Conservation (phyloP, 257 asterid species). For the Marsdenia floribunda region DNA sequence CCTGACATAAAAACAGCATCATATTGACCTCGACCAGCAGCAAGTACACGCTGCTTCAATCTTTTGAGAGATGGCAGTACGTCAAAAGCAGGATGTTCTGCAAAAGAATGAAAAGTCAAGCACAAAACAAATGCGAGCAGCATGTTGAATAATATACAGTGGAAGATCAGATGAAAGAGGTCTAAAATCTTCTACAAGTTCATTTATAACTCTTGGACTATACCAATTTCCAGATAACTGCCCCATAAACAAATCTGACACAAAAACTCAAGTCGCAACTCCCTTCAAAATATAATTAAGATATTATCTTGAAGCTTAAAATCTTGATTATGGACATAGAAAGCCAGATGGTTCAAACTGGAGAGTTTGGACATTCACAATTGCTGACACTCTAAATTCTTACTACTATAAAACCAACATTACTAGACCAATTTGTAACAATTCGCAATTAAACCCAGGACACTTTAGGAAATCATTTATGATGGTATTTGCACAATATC, state of each 20-base stretch:
- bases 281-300: background rate
- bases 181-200: background rate
- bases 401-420: background rate
- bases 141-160: background rate
- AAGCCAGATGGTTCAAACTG: background rate
- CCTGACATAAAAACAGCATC: conserved; percentile 97
- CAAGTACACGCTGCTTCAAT: conserved; percentile 68
- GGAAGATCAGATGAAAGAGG: background rate
- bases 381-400: background rate
- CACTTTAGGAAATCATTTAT: background rate
- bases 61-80: conserved; percentile 85
- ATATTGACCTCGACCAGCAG: conserved; percentile 85
- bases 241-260: background rate
- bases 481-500: background rate
- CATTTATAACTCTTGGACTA: background rate
- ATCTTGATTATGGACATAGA: background rate
- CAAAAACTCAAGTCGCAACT: background rate
- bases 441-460: background rate
- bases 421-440: background rate
- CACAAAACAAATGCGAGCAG: background rate
- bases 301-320: background rate
- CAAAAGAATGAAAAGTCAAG: conserved; percentile 16
- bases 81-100: conserved; percentile 92
- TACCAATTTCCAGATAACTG: background rate
- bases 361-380: background rate